Conservation (phyloP, 1,284 basidiomycete species). For the Heterobasidion annosum region DNA sequence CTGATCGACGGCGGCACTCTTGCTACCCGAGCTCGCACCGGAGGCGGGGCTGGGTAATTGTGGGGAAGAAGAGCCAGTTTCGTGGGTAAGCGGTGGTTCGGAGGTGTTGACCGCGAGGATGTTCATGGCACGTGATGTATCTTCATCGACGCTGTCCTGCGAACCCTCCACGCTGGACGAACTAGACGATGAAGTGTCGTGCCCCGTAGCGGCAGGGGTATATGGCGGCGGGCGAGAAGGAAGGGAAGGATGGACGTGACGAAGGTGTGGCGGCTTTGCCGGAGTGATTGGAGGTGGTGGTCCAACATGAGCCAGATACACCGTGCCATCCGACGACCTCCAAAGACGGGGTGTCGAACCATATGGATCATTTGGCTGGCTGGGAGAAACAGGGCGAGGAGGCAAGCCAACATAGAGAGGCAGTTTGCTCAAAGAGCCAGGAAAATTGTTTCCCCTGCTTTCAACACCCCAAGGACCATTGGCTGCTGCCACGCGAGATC, state of each 20-base stretch:
- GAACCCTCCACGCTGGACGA: conserved; percentile 28
- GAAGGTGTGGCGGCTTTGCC: not conserved
- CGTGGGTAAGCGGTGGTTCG: conserved; percentile 10
- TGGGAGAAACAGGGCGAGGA: conserved; percentile 16
- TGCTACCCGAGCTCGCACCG: conserved; percentile 32
- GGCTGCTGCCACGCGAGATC: conserved; percentile 6
- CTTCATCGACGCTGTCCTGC: conserved; percentile 28
- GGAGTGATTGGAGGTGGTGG: too few relatives aligned
- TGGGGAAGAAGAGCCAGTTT: conserved; percentile 30
- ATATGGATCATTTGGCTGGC: conserved; percentile 11
- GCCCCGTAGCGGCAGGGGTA: conserved; percentile 19
- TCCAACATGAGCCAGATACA: too few relatives aligned
- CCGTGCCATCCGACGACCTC: conserved; percentile 14
- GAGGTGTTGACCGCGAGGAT: conserved; percentile 44
- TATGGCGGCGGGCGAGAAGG: conserved; percentile 23
- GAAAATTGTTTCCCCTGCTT: conserved; percentile 4
- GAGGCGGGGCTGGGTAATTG: conserved; percentile 36
- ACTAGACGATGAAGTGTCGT: conserved; percentile 19
- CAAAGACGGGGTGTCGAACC: conserved; percentile 8
- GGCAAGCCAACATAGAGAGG: conserved; percentile 14
- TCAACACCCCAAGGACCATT: conserved; percentile 8
- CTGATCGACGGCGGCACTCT: conserved; percentile 63
- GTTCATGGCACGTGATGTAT: conserved; percentile 32
- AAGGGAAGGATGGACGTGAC: conserved; percentile 21
- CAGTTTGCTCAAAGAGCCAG: conserved; percentile 16